phyloP scores from a whole-genome alignment of 2,329 filamentous ascomycete genomes.

The Acrocalymma vagum region DNA sequence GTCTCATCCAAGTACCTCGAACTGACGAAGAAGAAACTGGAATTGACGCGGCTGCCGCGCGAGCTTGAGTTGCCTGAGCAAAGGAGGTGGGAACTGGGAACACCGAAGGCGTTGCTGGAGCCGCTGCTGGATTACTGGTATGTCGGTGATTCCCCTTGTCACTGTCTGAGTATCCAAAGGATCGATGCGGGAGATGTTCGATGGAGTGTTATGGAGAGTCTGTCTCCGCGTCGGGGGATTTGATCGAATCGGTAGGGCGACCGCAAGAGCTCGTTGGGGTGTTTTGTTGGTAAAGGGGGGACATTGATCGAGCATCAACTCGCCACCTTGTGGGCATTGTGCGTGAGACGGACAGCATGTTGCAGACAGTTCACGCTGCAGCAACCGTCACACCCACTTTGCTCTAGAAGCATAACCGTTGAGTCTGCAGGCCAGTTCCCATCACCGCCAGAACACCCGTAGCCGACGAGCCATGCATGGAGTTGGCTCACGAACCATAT shows the following conservation, averaged over 20 bases:
- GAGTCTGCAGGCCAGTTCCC: no score
- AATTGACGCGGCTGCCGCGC: conserved; percentile 71
- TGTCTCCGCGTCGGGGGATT: no score
- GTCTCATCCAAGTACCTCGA: conserved; percentile 73
- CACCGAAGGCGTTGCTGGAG: conserved; percentile 69
- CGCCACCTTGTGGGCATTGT: no score
- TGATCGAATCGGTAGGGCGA: no score
- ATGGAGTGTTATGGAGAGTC: conserved; percentile 18
- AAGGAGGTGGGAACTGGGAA: conserved; percentile 61
- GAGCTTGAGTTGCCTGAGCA: conserved; percentile 60
- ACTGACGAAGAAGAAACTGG: conserved; percentile 72
- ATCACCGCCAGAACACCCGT: no score
- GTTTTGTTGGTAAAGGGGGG: neutral
- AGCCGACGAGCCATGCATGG: no score
- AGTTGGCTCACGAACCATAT: conserved; percentile 6
- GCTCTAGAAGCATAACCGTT: no score
- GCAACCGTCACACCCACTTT: no score
- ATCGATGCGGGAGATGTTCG: no score
- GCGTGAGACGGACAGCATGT: no score
- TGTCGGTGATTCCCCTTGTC: conserved; percentile 36
- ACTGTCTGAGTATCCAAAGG: neutral
- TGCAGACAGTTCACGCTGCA: no score
- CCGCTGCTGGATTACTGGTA: conserved; percentile 71
- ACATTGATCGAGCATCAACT: neutral
- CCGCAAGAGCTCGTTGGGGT: no score